Base-by-base conservation (phyloP, 768 basidiomycete genomes). In the Gloeopeniophorella convolvens region DNA sequence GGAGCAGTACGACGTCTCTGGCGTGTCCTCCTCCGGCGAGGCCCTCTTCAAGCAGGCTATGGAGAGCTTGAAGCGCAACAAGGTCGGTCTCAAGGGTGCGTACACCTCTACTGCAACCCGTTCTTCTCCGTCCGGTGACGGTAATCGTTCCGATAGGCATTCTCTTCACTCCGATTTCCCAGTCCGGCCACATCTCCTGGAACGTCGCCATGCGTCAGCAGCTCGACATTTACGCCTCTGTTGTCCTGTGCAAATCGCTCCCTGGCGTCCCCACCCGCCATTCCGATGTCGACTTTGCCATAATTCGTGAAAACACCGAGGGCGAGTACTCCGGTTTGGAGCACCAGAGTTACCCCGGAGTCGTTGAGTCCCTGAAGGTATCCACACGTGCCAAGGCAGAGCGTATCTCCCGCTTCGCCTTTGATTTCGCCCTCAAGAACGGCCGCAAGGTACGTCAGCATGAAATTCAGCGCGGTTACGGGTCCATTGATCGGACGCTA, bases 181-280 rank as follows among this genome's bases (percentile, higher is more conserved):
- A 89, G 68, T 83, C 83, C 16, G 94, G 92, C 3, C 96, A 99
- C 70, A 92, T 95, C 58, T 98, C 96, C 52, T 99, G 96, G 96
- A 99, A 99, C 66, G 96, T 99, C 51, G 96, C 96, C 56, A 98
- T 99, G 93, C 88, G 96, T 59, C 95, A 98, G 67, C 89, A 95
- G 65, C 87, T 99, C 57, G 96, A 99, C 69, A 98, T 99, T 60
- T 99, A 97, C 68, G 96, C 96, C 20, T 97, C 95, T 9, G 89
- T 98, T 60, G 93, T 97, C 45, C 79, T 98, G 45, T 98, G 95
- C 84, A 98, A 98, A 71, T 92, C 95, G 39, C 81, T 98, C 44
- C 90, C 92, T 11, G 96, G 96, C 45, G 83, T 91, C 72, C 88
- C 94, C 35, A 98, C 96, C 31, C 87, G 96, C 56, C 96, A 99